phyloP scores from a whole-genome alignment of 495 filamentous ascomycete species.

The Lepraria neglecta region DNA sequence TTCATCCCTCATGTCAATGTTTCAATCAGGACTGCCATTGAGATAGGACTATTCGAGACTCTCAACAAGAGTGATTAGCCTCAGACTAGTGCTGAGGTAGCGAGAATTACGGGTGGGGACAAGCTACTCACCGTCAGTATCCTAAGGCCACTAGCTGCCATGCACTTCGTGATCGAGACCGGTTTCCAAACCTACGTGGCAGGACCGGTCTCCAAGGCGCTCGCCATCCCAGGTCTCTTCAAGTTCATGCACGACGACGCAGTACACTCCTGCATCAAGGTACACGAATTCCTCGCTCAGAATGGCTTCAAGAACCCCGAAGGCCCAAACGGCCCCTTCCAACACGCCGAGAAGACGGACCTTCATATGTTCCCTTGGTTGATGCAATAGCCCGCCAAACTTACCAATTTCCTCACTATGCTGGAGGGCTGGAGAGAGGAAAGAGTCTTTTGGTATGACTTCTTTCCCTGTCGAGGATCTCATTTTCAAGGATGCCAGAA shows the following conservation, averaged over 20 bases:
- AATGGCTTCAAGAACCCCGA: constrained; percentile 35
- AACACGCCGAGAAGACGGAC: constrained; percentile 29
- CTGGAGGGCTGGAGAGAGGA: constrained; percentile 30
- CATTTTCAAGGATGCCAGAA: constrained; percentile 29
- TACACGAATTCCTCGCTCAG: constrained; percentile 32
- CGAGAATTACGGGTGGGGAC: background rate
- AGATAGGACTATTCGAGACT: constrained; percentile 15
- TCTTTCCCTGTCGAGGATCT: constrained; percentile 35
- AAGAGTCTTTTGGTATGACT: constrained; percentile 41
- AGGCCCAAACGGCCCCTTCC: constrained; percentile 26
- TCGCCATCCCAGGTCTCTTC: constrained; percentile 2
- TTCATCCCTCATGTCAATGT: too few relatives aligned
- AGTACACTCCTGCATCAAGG: background rate
- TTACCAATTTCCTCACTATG: constrained; percentile 15
- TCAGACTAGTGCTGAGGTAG: constrained; percentile 2
- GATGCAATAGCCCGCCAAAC: background rate
- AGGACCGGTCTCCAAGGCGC: constrained; percentile 10
- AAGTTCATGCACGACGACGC: constrained; percentile 5
- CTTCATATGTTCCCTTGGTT: constrained; percentile 27
- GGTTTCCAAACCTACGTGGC: constrained; percentile 3
- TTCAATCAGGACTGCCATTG: constrained; percentile 33
- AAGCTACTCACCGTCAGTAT: constrained; percentile 8
- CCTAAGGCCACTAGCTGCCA: constrained; percentile 1
- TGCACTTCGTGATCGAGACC: constrained; percentile 1
- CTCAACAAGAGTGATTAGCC: constrained; percentile 1